These are phyloP conservation scores for Diaporthe amygdali DNA, from an alignment of 2,329 filamentous ascomycete genomes.

Conservation along the genomic window DNA sequence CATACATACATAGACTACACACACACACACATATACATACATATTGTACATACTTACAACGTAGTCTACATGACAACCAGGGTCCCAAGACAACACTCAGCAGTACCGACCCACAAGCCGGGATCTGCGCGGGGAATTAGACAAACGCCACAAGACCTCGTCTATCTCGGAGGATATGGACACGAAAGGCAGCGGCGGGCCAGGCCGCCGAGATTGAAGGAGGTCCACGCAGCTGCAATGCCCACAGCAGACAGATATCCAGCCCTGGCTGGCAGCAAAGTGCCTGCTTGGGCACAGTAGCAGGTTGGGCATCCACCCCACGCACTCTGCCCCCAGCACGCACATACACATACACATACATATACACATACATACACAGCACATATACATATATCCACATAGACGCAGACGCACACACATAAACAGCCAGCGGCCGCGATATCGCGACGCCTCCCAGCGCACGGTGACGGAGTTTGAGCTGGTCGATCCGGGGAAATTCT, in stretches of 20 bases:
- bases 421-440: not conserved
- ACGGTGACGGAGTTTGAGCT: slow-evolving; percentile 2
- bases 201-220: slow-evolving; percentile 18
- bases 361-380: not conserved
- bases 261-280: not conserved
- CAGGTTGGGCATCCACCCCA: not conserved
- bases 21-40: not conserved
- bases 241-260: slow-evolving; percentile 6
- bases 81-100: not conserved
- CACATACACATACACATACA: not conserved
- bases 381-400: not conserved
- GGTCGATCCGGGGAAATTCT: slow-evolving; percentile 10
- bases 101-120: not conserved
- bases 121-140: slow-evolving; percentile 11
- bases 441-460: not conserved
- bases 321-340: not conserved
- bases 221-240: slow-evolving; percentile 9
- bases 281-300: not conserved
- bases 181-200: not conserved
- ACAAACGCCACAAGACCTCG: not conserved
- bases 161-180: slow-evolving; percentile 1
- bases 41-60: not conserved
- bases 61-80: not conserved
- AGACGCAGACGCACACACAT: not conserved
- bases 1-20: slow-evolving; percentile 1